Conservation (phyloP, 1,284 basidiomycete species). For the Bothia castanella region DNA sequence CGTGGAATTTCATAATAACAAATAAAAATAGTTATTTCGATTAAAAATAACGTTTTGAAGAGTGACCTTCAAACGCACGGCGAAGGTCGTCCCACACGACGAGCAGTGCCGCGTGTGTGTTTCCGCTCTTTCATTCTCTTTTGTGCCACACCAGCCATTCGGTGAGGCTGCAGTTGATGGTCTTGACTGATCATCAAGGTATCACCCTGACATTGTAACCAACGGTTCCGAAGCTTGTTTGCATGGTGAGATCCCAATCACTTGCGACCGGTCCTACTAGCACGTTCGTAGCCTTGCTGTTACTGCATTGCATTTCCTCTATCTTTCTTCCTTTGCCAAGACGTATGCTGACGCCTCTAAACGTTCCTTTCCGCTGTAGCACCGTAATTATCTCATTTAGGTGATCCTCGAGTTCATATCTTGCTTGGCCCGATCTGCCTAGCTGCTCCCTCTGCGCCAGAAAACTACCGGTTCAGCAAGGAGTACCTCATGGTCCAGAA, state of each 20-base stretch:
- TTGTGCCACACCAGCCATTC: no score
- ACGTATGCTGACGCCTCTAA: slow-evolving; percentile 19
- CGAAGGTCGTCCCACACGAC: slow-evolving; percentile 15
- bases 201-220: slow-evolving; percentile 4
- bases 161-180: slow-evolving; percentile 19
- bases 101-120: slow-evolving; percentile 19
- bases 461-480: slow-evolving; percentile 31
- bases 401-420: slow-evolving; percentile 31
- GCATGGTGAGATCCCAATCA: slow-evolving; percentile 26
- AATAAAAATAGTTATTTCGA: background rate
- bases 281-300: slow-evolving; percentile 37
- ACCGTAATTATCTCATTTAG: slow-evolving; percentile 30
- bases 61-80: background rate
- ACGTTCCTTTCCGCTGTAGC: slow-evolving; percentile 24
- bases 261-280: slow-evolving; percentile 13
- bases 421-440: slow-evolving; percentile 23
- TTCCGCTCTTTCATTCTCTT: slow-evolving; percentile 16
- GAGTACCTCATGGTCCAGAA: slow-evolving; percentile 32
- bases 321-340: slow-evolving; percentile 22
- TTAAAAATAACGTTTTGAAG: slow-evolving; percentile 12
- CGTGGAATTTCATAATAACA: background rate
- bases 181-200: slow-evolving; percentile 28
- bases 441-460: slow-evolving; percentile 20
- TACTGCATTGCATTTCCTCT: slow-evolving; percentile 35
- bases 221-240: slow-evolving; percentile 11